Base-by-base conservation (phyloP, 768 basidiomycete species). In the Clitopilus hobsonii region DNA sequence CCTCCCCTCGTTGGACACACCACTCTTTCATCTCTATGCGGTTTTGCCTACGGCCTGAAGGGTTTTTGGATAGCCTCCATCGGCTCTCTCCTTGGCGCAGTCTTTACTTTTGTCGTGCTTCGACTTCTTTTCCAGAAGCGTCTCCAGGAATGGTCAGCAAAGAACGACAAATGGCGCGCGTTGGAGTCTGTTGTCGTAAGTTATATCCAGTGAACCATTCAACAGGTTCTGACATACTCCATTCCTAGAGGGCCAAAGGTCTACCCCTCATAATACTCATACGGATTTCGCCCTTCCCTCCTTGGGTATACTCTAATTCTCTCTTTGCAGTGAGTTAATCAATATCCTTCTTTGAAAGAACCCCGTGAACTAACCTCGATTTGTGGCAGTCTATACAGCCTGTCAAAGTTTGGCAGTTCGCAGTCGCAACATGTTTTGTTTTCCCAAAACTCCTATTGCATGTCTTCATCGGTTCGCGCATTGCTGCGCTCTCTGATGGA, bases 231-330 rank as follows among this genome's bases (percentile, higher is more conserved):
- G 22, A 48, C 55, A 53, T 56, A 29, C 60, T 56, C 5, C 6
- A 5, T 48, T 26, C 32, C 32, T 60, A 91, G 89, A 75, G 73
- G 56, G 81, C 83, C 14, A 89, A 87, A 67, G 92, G 92, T 25
- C 72, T 93, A 16, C 86, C 86, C n/a, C 72, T 93, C 22, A 89
- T 94, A 36, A 80, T 91, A 59, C 78, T 94, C 48, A 86, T 94
- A 57, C 84, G 91, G 13, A 67, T 90, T 20, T 91, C 89, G 3
- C 85, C 92, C 3, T 82, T 94, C 66, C 91, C 90, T 47, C 90
- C 92, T 2, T 93, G 90, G 88, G 87, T 88, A 0, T 94, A 92
- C 63, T 83, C 86, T n/a, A 93, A 91, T 56, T 74, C 85, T 0
- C 73, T 94, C 18, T 91, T 91, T 62, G 84, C 89, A 22, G 88